A percentile compares a stretch with the other conserved stretches of the same genome.
phyloP scores from a whole-genome alignment of 192 early-diverging fungal species.

The Pecoramyces ruminantium region DNA sequence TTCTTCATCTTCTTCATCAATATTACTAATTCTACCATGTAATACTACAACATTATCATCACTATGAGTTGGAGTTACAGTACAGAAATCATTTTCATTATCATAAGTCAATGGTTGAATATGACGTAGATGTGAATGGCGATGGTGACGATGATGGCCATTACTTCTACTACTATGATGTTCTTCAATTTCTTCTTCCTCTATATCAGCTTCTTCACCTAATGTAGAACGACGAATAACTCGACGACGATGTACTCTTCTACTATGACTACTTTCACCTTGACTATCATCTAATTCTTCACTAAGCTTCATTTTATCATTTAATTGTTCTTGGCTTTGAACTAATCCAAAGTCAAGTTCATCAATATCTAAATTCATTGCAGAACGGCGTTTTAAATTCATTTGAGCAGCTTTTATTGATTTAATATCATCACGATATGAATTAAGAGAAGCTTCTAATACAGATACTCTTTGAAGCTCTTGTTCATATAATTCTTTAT shows the following conservation, averaged over 20 bases:
- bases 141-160: background rate
- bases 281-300: background rate
- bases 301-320: background rate
- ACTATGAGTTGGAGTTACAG: background rate
- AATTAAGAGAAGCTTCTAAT: background rate
- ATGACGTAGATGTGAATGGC: background rate
- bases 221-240: background rate
- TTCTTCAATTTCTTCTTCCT: background rate
- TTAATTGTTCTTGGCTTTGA: background rate
- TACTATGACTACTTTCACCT: background rate
- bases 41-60: background rate
- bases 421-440: background rate
- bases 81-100: background rate
- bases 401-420: background rate
- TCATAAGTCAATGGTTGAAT: background rate
- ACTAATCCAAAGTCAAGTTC: background rate
- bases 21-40: background rate
- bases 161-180: background rate
- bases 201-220: background rate
- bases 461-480: background rate
- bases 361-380: background rate
- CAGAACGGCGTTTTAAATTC: background rate
- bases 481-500: background rate
- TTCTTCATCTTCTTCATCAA: background rate
- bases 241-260: background rate